These are phyloP conservation scores for Niebla homalea DNA, from an alignment of 495 filamentous ascomycete species.

Conservation along the genomic window DNA sequence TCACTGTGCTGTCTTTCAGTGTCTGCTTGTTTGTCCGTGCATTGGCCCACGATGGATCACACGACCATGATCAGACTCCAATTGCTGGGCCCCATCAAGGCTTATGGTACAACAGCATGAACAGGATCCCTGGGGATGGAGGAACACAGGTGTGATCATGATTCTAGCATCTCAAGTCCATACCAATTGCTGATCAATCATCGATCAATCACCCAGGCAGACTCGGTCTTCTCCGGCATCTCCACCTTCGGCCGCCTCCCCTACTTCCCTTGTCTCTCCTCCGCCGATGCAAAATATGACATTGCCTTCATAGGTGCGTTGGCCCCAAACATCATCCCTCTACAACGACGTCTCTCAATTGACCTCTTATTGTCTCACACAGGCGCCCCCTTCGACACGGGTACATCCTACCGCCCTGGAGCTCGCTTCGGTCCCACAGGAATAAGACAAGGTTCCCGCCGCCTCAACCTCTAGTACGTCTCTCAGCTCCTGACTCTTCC, in stretches of 20 bases:
- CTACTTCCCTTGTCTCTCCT: constrained; percentile 66
- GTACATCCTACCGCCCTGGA: constrained; percentile 67
- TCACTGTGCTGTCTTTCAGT: constrained; percentile 4
- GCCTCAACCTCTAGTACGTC: constrained; percentile 54
- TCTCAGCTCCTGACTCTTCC: not conserved
- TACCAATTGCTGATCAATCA: constrained; percentile 3
- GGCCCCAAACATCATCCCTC: not conserved
- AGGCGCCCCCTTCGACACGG: constrained; percentile 52
- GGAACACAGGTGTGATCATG: constrained; percentile 41
- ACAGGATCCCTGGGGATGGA: constrained; percentile 52
- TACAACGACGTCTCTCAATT: not conserved
- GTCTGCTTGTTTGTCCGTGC: constrained; percentile 26
- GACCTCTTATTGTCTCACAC: not conserved
- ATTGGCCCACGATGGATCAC: constrained; percentile 34
- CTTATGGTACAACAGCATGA: constrained; percentile 47
- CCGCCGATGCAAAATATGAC: constrained; percentile 57
- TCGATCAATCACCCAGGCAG: constrained; percentile 34
- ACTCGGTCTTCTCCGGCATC: constrained; percentile 60
- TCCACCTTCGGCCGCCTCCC: constrained; percentile 65
- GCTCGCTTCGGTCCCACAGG: constrained; percentile 72
- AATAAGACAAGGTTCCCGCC: constrained; percentile 67
- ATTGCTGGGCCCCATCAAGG: constrained; percentile 44
- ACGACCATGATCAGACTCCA: constrained; percentile 38
- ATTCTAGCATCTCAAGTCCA: not conserved
- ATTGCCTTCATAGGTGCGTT: constrained; percentile 62